Percentiles rank a stretch among this genome's conserved stretches.
Evolutionary conservation across 1,139 yeast genomes (phyloP).

Genomic region (Tardiomyces digboiensis): DNA sequence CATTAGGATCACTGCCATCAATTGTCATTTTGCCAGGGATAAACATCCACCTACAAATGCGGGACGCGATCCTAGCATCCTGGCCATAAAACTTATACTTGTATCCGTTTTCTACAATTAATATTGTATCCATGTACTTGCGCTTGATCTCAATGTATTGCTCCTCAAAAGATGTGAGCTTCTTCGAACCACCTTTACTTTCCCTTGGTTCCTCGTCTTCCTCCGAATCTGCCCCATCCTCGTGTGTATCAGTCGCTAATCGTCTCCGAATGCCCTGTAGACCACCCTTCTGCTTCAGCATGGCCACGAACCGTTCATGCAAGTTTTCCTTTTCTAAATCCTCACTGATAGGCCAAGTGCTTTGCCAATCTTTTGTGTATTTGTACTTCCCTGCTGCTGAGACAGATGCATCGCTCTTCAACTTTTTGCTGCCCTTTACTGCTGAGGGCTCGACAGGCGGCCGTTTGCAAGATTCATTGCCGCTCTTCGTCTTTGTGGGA

Average conservation of each 20-base stretch:
- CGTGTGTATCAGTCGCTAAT: not conserved
- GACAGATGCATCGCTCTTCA: too few relatives aligned
- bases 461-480: too few relatives aligned
- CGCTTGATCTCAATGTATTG: constrained; percentile 62
- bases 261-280: not conserved
- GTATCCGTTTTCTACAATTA: constrained; percentile 85
- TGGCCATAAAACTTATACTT: constrained; percentile 79
- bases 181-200: constrained; percentile 7
- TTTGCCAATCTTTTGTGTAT: too few relatives aligned
- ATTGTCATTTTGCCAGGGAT: constrained; percentile 53
- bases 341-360: too few relatives aligned
- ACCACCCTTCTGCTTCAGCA: not conserved
- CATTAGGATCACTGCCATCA: constrained; percentile 34
- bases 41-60: constrained; percentile 58
- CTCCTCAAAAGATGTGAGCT: constrained; percentile 68
- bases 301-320: not conserved
- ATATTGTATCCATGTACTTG: constrained; percentile 51
- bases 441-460: too few relatives aligned
- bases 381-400: too few relatives aligned
- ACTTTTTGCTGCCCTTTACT: too few relatives aligned
- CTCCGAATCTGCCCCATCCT: not conserved
- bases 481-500: too few relatives aligned
- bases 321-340: not conserved
- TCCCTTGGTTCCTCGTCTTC: not conserved
- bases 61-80: constrained; percentile 67